phyloP scores from a whole-genome alignment of 2,329 filamentous ascomycete genomes.

The Sporothrix euskadiensis region DNA sequence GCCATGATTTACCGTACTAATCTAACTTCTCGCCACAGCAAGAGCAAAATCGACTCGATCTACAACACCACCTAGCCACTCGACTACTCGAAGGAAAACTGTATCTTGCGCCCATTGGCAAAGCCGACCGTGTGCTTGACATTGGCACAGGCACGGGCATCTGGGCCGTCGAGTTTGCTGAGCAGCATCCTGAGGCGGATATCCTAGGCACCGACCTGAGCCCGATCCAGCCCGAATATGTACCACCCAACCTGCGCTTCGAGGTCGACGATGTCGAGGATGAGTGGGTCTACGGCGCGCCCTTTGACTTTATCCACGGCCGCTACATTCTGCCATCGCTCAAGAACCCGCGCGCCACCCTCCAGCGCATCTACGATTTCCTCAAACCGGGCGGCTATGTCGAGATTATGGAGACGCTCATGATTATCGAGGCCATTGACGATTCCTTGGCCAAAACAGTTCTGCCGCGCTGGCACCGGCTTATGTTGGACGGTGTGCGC shows the following conservation, averaged over 20 bases:
- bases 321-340: conserved; percentile 31
- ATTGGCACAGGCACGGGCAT: conserved; percentile 34
- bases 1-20: not conserved
- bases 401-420: conserved; percentile 42
- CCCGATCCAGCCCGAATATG: conserved; percentile 50
- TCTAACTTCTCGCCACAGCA: not conserved
- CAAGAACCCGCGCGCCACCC: conserved; percentile 27
- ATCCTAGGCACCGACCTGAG: conserved; percentile 52
- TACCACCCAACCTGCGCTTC: conserved; percentile 69
- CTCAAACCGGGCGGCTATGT: conserved; percentile 46
- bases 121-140: conserved; percentile 25
- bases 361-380: conserved; percentile 48
- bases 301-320: conserved; percentile 58
- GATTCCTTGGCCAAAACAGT: conserved; percentile 38
- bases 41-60: conserved; percentile 29
- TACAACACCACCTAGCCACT: conserved; percentile 28
- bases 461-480: conserved; percentile 37
- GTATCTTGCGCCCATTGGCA: conserved; percentile 4
- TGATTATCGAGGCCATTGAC: conserved; percentile 35
- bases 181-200: conserved; percentile 38
- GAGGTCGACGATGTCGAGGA: conserved; percentile 65
- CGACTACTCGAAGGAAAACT: conserved; percentile 23
- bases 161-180: conserved; percentile 33
- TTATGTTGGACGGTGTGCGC: conserved; percentile 34
- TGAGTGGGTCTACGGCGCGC: conserved; percentile 50